Evolutionary conservation across 1,139 yeast genomes (phyloP).

Genomic region (Lodderomyces pseudojiufengensis): DNA sequence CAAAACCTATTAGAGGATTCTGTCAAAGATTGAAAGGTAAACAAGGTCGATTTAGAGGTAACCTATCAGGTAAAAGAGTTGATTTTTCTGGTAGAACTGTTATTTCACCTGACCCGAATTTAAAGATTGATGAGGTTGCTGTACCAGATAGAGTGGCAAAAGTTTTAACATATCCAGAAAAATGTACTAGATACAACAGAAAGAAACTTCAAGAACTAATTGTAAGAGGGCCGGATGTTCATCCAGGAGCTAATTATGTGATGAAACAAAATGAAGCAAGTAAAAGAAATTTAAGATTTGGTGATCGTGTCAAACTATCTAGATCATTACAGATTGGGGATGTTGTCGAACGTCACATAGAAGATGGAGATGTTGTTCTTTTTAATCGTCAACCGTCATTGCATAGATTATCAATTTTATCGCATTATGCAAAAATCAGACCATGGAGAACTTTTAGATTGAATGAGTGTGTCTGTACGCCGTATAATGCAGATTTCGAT

Average conservation of each 20-base stretch:
- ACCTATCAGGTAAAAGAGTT: slow-evolving; percentile 95
- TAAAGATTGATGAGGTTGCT: slow-evolving; percentile 93
- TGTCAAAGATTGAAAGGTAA: slow-evolving; percentile 98
- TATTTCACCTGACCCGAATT: slow-evolving; percentile 97
- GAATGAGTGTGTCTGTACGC: slow-evolving; percentile 99
- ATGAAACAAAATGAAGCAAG: slow-evolving; percentile 80
- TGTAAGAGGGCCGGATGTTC: slow-evolving; percentile 78
- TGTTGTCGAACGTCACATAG: slow-evolving; percentile 94
- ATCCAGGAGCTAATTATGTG: slow-evolving; percentile 96
- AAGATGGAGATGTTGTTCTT: slow-evolving; percentile 93
- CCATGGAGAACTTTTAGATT: slow-evolving; percentile 98
- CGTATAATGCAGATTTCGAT: slow-evolving; percentile 98
- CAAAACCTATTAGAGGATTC: slow-evolving; percentile 90
- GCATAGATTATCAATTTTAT: slow-evolving; percentile 88
- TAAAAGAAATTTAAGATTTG: slow-evolving; percentile 84
- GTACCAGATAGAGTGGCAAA: slow-evolving; percentile 97
- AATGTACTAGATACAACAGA: slow-evolving; percentile 83
- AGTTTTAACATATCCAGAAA: slow-evolving; percentile 93
- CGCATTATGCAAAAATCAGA: slow-evolving; percentile 92
- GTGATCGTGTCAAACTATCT: slow-evolving; percentile 78
- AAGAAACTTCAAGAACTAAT: slow-evolving; percentile 71
- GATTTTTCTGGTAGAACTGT: slow-evolving; percentile 98
- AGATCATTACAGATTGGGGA: slow-evolving; percentile 80
- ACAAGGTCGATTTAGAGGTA: slow-evolving; percentile 98
- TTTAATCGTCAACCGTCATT: slow-evolving; percentile 98